phyloP scores from a whole-genome alignment of 352 stramenopile genomes.

The Pythium aphanidermatum region DNA sequence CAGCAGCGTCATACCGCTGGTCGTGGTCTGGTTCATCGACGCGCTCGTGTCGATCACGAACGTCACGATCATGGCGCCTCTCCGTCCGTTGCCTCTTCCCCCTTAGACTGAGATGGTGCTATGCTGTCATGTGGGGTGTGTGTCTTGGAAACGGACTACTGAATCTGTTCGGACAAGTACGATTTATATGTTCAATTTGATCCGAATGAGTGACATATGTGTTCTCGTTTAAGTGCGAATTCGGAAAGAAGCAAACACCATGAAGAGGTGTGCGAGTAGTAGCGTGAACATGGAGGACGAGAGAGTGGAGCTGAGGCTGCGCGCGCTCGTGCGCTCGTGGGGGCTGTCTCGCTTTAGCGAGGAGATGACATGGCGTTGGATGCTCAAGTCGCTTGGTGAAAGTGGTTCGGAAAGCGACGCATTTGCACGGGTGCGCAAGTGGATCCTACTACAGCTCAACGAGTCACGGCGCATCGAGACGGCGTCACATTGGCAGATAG shows the following conservation, averaged over 20 bases:
- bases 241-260: background rate
- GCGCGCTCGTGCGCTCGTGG: conserved; percentile 44
- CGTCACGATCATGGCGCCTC: conserved; percentile 73
- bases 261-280: conserved; percentile 1
- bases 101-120: too few species aligned
- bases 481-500: conserved; percentile 45
- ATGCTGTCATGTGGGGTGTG: background rate
- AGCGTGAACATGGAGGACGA: too few species aligned
- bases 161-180: background rate
- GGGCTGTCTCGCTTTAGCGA: conserved; percentile 62
- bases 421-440: conserved; percentile 43
- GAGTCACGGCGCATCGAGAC: conserved; percentile 15
- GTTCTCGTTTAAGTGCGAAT: conserved; percentile 4
- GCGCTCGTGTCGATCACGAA: conserved; percentile 88
- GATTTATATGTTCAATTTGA: background rate
- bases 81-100: background rate
- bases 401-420: conserved; percentile 17
- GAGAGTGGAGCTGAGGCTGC: conserved; percentile 32
- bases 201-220: background rate
- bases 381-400: conserved; percentile 28
- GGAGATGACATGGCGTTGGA: conserved; percentile 56
- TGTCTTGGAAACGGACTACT: background rate
- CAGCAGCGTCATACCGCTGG: conserved; percentile 83
- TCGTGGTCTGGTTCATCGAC: conserved; percentile 89
- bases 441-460: conserved; percentile 72